Evolutionary conservation across 345 rosid genomes (phyloP).

Genomic region (Reutealis trisperma): DNA sequence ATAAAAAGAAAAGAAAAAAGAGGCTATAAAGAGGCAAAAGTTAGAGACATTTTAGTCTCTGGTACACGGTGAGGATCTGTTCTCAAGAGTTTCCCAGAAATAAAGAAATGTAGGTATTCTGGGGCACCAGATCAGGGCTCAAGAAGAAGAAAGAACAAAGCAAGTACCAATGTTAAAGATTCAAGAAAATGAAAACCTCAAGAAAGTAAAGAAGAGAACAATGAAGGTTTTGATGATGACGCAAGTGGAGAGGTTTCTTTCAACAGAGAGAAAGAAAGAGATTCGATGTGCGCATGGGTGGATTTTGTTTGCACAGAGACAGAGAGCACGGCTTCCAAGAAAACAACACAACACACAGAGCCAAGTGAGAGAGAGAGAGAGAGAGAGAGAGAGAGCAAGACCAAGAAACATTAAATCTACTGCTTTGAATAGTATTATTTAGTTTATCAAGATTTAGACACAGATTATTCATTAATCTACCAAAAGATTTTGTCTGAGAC

Average conservation of each 20-base stretch:
- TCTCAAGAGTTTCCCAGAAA: slow-evolving; percentile 2
- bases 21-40: slow-evolving; percentile 17
- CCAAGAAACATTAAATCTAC: too few species aligned
- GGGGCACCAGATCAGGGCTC: slow-evolving; percentile 38
- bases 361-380: neutral
- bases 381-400: too few species aligned
- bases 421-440: too few species aligned
- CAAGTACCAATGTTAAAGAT: neutral
- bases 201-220: slow-evolving; percentile 5
- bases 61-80: slow-evolving; percentile 7
- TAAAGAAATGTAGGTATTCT: slow-evolving; percentile 13
- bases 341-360: slow-evolving; percentile 21
- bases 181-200: slow-evolving; percentile 16
- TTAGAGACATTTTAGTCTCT: slow-evolving; percentile 10
- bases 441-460: neutral
- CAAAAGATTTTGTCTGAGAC: neutral
- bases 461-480: neutral
- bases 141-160: slow-evolving; percentile 17
- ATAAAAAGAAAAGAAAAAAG: neutral
- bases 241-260: slow-evolving; percentile 9
- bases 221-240: slow-evolving; percentile 16
- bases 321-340: slow-evolving; percentile 34
- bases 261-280: slow-evolving; percentile 18
- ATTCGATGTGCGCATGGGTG: slow-evolving; percentile 53
- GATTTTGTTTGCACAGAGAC: slow-evolving; percentile 42